Evolutionary conservation across 345 rosid species (phyloP).

Genomic region (Citrus maxima): DNA sequence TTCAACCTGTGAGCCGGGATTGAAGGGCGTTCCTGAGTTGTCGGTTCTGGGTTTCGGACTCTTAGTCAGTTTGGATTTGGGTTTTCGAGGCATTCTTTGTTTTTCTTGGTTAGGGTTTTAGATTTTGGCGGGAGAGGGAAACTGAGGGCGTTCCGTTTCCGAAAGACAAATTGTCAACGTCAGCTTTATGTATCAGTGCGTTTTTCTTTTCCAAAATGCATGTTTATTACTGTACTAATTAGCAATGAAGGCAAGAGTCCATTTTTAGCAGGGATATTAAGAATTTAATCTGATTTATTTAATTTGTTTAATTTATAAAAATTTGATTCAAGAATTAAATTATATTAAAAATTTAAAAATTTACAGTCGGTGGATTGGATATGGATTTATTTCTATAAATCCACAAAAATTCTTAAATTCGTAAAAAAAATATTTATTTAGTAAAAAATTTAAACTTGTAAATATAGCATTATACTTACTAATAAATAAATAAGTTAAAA

Average conservation of each 20-base stretch:
- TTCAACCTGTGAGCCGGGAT: conserved; percentile 58
- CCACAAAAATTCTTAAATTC: accelerated
- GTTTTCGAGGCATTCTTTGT: background rate
- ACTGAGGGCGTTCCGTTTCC: background rate
- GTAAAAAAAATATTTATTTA: too few species aligned
- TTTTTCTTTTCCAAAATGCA: background rate
- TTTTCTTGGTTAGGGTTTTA: conserved; percentile 8
- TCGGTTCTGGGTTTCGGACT: conserved; percentile 1
- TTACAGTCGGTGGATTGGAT: accelerated
- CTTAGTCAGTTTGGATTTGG: conserved; percentile 7
- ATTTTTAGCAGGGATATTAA: too few species aligned
- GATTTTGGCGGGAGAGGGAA: conserved; percentile 8
- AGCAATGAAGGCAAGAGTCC: too few species aligned
- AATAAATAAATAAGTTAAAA: too few species aligned
- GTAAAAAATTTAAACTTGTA: too few species aligned
- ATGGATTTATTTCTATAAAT: too few species aligned
- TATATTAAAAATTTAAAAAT: too few species aligned
- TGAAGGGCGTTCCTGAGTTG: conserved; percentile 17
- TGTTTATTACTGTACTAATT: background rate
- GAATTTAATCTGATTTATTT: too few species aligned
- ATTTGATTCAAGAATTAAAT: accelerated
- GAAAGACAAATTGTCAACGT: background rate
- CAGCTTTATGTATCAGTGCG: background rate
- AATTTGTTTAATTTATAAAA: too few species aligned
- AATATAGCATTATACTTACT: too few species aligned